Evolutionary conservation across 108 stramenopile species (phyloP).

Genomic region (Nannochloropsis gaditana): DNA sequence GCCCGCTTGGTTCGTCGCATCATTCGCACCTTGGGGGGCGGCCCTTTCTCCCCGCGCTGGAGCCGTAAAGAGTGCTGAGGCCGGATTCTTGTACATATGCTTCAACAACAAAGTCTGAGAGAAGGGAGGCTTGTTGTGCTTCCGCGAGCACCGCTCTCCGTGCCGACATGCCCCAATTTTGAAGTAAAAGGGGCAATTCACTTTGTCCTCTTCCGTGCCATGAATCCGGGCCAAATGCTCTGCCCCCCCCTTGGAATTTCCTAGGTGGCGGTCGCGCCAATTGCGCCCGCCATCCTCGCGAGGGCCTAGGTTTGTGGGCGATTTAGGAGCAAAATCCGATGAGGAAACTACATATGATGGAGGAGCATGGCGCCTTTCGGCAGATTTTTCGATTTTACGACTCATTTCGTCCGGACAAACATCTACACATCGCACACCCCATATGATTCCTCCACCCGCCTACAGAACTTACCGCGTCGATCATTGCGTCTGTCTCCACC

Average conservation of each 20-base stretch:
- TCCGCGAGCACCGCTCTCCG: slow-evolving; percentile 71
- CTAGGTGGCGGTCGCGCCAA: slow-evolving; percentile 31
- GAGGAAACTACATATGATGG: too few species aligned
- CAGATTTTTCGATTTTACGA: too few species aligned
- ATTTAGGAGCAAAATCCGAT: too few species aligned
- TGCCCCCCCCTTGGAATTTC: slow-evolving; percentile 60
- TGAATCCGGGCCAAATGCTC: slow-evolving; percentile 91
- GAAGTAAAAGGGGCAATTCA: slow-evolving; percentile 98
- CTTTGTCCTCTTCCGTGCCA: slow-evolving; percentile 96
- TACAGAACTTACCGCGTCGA: neutral
- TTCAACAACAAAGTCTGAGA: slow-evolving; percentile 86
- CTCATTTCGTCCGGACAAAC: neutral
- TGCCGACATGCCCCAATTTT: slow-evolving; percentile 97
- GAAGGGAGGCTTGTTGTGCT: slow-evolving; percentile 92
- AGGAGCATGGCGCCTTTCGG: too few species aligned
- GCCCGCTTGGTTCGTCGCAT: neutral
- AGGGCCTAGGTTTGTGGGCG: neutral
- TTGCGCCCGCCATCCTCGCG: neutral
- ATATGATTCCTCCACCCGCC: neutral
- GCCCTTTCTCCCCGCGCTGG: slow-evolving; percentile 15
- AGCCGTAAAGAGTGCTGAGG: slow-evolving; percentile 50
- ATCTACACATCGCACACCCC: neutral
- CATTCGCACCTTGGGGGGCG: neutral
- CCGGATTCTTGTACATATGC: slow-evolving; percentile 84
- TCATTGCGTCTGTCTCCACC: slow-evolving; percentile 2